These are phyloP conservation scores for Cubamyces lactineus DNA, from an alignment of 768 basidiomycete genomes.

Conservation along the genomic window DNA sequence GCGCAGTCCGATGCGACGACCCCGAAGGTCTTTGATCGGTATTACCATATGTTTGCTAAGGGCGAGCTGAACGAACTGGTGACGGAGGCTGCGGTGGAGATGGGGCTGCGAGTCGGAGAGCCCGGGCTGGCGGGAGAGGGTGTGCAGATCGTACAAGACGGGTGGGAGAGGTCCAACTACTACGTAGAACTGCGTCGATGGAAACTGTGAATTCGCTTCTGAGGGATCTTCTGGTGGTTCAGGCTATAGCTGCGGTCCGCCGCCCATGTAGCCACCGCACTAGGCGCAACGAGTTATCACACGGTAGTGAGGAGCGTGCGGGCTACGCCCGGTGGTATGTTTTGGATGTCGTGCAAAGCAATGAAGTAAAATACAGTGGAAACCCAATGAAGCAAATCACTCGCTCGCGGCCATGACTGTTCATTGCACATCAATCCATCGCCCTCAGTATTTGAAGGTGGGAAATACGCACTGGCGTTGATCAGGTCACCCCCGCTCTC, in stretches of 20 bases:
- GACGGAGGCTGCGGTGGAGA: slow-evolving; percentile 57
- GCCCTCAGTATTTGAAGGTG: background rate
- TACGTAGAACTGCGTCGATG: slow-evolving; percentile 78
- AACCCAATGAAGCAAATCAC: slow-evolving; percentile 44
- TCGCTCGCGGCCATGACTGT: slow-evolving; percentile 93
- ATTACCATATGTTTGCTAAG: slow-evolving; percentile 93
- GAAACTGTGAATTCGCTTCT: slow-evolving; percentile 37
- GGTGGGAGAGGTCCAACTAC: slow-evolving; percentile 90
- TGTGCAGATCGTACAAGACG: slow-evolving; percentile 69
- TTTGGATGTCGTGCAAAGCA: slow-evolving; percentile 22
- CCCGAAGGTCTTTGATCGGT: slow-evolving; percentile 73
- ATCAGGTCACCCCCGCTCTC: slow-evolving; percentile 93
- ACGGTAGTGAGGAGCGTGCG: background rate
- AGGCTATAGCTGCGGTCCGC: background rate
- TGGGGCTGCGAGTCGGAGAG: slow-evolving; percentile 57
- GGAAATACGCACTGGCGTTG: slow-evolving; percentile 82
- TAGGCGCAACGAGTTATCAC: background rate
- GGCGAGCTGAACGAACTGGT: slow-evolving; percentile 76
- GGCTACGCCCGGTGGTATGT: slow-evolving; percentile 15
- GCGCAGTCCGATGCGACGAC: background rate
- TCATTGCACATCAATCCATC: slow-evolving; percentile 8
- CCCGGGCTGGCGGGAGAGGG: slow-evolving; percentile 39
- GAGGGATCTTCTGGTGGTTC: background rate
- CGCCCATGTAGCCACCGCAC: background rate
- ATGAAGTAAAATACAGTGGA: slow-evolving; percentile 33